phyloP scores from a whole-genome alignment of 2,329 filamentous ascomycete genomes.

The Trichophyton schoenleinii region DNA sequence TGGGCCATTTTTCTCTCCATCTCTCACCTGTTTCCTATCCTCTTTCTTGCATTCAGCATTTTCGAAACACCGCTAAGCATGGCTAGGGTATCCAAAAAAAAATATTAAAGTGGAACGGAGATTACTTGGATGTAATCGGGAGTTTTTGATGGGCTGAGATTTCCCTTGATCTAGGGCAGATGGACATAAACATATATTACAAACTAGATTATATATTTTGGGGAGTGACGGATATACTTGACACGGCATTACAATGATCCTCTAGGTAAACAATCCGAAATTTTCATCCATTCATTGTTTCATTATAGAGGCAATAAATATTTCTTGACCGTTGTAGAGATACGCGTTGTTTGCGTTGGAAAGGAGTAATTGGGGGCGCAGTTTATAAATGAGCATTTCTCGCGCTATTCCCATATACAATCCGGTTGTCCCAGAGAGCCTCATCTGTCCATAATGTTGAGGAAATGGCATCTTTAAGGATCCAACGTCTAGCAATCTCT shows the following conservation, averaged over 20 bases:
- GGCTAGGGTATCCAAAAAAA: neutral
- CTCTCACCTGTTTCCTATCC: neutral
- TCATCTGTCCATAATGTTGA: slow-evolving; percentile 10
- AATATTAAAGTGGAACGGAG: neutral
- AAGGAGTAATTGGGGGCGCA: neutral
- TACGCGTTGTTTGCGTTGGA: neutral
- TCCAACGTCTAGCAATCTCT: slow-evolving; percentile 17
- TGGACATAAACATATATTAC: neutral
- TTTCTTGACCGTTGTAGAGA: neutral
- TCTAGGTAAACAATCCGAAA: neutral
- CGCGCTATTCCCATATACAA: slow-evolving; percentile 12
- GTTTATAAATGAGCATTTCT: slow-evolving; percentile 5
- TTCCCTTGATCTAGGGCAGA: neutral
- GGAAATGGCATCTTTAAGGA: neutral
- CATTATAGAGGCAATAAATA: neutral
- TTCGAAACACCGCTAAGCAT: neutral
- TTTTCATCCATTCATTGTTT: neutral
- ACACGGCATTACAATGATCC: neutral
- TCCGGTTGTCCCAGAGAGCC: slow-evolving; percentile 13
- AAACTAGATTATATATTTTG: neutral
- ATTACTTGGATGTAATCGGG: slow-evolving; percentile 1
- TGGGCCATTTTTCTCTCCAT: neutral
- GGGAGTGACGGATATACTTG: neutral
- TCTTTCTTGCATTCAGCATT: neutral
- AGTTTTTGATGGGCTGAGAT: neutral